Evolutionary conservation across 345 rosid genomes (phyloP), one percentile per base, ranked within the genome.

Genomic region (Camelina sativa): DNA sequence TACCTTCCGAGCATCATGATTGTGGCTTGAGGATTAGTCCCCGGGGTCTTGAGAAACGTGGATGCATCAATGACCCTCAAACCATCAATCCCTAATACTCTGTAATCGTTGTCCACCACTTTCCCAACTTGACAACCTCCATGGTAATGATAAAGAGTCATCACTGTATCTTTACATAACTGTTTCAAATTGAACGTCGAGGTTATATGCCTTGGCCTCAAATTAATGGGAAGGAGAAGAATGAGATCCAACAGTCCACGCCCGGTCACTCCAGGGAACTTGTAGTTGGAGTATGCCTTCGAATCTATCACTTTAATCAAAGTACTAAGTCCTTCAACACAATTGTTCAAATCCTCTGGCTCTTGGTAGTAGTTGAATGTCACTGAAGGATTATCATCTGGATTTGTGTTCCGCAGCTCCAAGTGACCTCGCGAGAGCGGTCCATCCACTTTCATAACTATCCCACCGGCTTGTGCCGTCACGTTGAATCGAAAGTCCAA

Each of bases 1-100:
- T 79, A 89, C 92, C 95, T 89, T 82, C 92, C 92, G 13, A 89
- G 86, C 95, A 89, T 87, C 95, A 89, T 87, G 38, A 85, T 72
- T 11, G 92, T 86, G 19, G 90, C 91, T 71, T 89, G 90, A 53
- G 92, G 92, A 72, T 87, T 89, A 23, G 95, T 86, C 44, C 91
- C 92, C 1, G 90, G 90, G 1, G 91, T 64, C 38, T 47, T 30
- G 52, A 55, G 57, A 74, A 86, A 86, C 4, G 95, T 86, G 6
- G 95, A 89, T 0, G 79, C 86, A 85, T 89, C 89, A 7, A 89
- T 70, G 28, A 89, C 86, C 74, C 92, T 78, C 1, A 85, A 37
- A 1, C 50, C 78, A 66, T 85, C 86, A 28, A 86, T 72, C n/a
- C 95, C 90, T 52, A 76, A 13, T 11, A 87, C 95, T 66, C 55